Percentiles rank a stretch among this genome's conserved stretches.
phyloP scores from a whole-genome alignment of 345 rosid species.

The Noccaea caerulescens region DNA sequence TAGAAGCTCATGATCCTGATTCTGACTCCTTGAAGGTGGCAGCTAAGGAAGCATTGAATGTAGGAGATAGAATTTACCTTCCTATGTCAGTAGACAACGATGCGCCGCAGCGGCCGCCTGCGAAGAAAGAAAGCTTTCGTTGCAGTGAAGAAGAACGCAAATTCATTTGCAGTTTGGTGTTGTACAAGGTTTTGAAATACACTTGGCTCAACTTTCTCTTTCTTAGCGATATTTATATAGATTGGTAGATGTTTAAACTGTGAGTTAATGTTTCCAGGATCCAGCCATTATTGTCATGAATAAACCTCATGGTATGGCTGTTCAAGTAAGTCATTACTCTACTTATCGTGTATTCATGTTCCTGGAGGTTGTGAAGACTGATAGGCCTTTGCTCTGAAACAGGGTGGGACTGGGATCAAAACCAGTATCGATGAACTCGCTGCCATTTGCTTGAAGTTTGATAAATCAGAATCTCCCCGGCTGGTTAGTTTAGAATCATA shows the following conservation, averaged over 20 bases:
- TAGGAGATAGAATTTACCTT: slow-evolving; percentile 79
- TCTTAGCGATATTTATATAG: slow-evolving; percentile 12
- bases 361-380: slow-evolving; percentile 4
- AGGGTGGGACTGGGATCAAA: slow-evolving; percentile 89
- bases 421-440: slow-evolving; percentile 86
- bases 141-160: slow-evolving; percentile 66
- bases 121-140: slow-evolving; percentile 49
- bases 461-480: slow-evolving; percentile 70
- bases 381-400: slow-evolving; percentile 19
- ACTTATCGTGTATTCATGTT: slow-evolving; percentile 6
- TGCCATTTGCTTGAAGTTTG: slow-evolving; percentile 64
- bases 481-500: slow-evolving; percentile 60
- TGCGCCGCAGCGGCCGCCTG: slow-evolving; percentile 37
- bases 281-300: slow-evolving; percentile 73
- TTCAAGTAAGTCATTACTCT: slow-evolving; percentile 59
- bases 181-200: slow-evolving; percentile 69
- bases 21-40: slow-evolving; percentile 60
- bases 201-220: slow-evolving; percentile 5
- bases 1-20: slow-evolving; percentile 36
- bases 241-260: slow-evolving; percentile 8
- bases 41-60: slow-evolving; percentile 72
- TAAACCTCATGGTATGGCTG: slow-evolving; percentile 93
- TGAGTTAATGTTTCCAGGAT: slow-evolving; percentile 61
- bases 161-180: slow-evolving; percentile 64
- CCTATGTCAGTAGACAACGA: slow-evolving; percentile 54